Base-by-base conservation (phyloP, 2,329 filamentous ascomycete genomes). In the Myrmaecium sp. region DNA sequence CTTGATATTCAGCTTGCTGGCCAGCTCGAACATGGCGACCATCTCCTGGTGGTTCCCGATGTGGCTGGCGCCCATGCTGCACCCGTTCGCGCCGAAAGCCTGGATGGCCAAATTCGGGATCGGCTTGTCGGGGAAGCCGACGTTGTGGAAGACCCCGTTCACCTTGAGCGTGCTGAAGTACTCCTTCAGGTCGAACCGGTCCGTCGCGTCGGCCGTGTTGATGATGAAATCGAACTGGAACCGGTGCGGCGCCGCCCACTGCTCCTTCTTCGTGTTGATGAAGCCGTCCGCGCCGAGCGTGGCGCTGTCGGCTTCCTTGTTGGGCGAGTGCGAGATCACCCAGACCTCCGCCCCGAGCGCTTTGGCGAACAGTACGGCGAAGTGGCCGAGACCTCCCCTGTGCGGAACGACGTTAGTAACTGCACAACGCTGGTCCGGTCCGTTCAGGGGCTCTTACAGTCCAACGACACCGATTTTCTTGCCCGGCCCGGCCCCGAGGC, bases 141-240 rank as follows among this genome's bases (percentile, higher is more conserved):
- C 77, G 42, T 67, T 78, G 49, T 86, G 69, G 69, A 78, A 89
- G 45, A 65, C 67, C 31, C 76, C 79, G 55, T 83, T 78, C 30
- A 86, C 73, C 53, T 86, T 82, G 47, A 91, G 66, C 41, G 83
- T 66, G 33, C 66, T 69, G 42, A 91, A 68, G 58, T 89, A 91
- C 36, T 74, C 64, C 27, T 55, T 52, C 17, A 81, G 57, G 44
- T 80, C 68, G 54, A 81, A 80, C 27, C 72, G 66, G 42, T 69
- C 60, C 27, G 68, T 74, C 18, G 65, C 70, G 43, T 70, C 78
- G 39, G 78, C 74, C 5, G 70, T 74, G 62, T 76, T 80, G 58
- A 83, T 50, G 48, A 83, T 77, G 39, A 83, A 62, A 55, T 83
- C 78, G 41, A 83, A 81, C 1, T 66, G 70, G 47, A 59, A 62